Percentiles rank a stretch among this genome's conserved stretches.
Evolutionary conservation across 345 rosid genomes (phyloP).

Genomic region (Rhodamnia argentea): DNA sequence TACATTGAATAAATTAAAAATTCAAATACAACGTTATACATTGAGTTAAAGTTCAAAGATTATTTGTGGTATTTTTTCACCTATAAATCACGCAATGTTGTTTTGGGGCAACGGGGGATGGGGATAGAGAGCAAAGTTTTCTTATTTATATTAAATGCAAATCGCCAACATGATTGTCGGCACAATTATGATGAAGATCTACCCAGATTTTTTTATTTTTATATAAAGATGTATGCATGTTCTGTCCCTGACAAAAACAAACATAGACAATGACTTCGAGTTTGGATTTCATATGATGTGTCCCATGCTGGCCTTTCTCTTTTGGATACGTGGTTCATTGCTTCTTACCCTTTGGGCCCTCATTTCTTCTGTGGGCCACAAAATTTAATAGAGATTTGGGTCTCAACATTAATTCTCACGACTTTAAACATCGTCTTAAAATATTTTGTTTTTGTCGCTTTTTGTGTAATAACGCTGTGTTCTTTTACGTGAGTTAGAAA

Average conservation of each 20-base stretch:
- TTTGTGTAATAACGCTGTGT: not conserved
- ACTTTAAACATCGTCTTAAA: not conserved
- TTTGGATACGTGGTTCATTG: too few species aligned
- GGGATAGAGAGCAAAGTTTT: not conserved
- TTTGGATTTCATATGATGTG: not conserved
- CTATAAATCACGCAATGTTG: not conserved
- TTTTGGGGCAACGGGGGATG: not conserved
- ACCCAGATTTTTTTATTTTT: too few species aligned
- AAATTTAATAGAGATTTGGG: too few species aligned
- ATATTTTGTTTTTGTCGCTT: not conserved
- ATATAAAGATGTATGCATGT: too few species aligned
- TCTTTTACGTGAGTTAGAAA: not conserved
- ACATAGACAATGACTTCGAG: rapidly evolving
- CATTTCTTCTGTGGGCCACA: not conserved
- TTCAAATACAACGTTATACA: too few species aligned
- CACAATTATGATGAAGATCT: not conserved
- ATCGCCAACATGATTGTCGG: not conserved
- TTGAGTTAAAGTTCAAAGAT: too few species aligned
- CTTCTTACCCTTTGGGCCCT: not conserved
- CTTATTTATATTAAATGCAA: not conserved
- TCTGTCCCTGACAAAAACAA: too few species aligned
- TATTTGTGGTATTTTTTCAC: too few species aligned
- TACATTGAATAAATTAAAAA: too few species aligned
- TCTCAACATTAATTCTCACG: rapidly evolving
- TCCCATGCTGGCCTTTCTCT: too few species aligned